phyloP scores from a whole-genome alignment of 2,329 filamentous ascomycete genomes.

The Diaporthe nobilis region DNA sequence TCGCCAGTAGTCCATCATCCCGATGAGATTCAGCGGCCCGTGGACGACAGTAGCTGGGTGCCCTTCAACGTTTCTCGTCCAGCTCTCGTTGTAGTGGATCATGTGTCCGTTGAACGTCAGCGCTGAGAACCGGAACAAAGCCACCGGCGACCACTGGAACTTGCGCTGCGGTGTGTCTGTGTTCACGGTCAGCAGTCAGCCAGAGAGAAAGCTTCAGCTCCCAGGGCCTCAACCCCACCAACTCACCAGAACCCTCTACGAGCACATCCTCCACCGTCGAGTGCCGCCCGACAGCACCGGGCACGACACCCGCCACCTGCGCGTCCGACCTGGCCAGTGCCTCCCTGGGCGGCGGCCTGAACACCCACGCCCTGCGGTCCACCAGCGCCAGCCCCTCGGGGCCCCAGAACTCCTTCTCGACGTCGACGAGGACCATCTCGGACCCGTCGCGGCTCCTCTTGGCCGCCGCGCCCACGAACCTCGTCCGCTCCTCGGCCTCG shows the following conservation, averaged over 20 bases:
- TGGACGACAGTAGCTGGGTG: constrained; percentile 83
- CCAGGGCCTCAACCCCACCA: no score
- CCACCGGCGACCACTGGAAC: constrained; percentile 61
- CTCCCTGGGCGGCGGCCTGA: constrained; percentile 30
- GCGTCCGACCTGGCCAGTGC: constrained; percentile 2
- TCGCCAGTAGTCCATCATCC: constrained; percentile 78
- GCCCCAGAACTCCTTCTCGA: constrained; percentile 72
- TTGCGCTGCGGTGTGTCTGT: constrained; percentile 45
- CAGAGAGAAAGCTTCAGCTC: not conserved
- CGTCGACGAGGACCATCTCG: constrained; percentile 75
- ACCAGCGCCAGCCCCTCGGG: constrained; percentile 64
- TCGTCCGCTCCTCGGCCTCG: constrained; percentile 51
- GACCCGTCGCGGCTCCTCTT: constrained; percentile 69
- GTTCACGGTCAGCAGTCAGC: not conserved
- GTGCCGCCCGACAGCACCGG: not conserved
- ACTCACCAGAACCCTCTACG: constrained; percentile 34
- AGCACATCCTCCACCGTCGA: constrained; percentile 35
- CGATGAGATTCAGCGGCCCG: constrained; percentile 81
- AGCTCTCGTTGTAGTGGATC: constrained; percentile 83
- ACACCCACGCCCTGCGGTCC: constrained; percentile 63
- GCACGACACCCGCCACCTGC: not conserved
- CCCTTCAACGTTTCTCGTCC: constrained; percentile 75
- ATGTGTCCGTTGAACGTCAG: constrained; percentile 89
- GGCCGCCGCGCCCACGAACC: constrained; percentile 53
- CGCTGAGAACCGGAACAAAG: constrained; percentile 85